A percentile compares a stretch with the other conserved stretches of the same genome.
Conservation (phyloP, 2,329 filamentous ascomycete species). For the Pseudocercospora crystallina region DNA sequence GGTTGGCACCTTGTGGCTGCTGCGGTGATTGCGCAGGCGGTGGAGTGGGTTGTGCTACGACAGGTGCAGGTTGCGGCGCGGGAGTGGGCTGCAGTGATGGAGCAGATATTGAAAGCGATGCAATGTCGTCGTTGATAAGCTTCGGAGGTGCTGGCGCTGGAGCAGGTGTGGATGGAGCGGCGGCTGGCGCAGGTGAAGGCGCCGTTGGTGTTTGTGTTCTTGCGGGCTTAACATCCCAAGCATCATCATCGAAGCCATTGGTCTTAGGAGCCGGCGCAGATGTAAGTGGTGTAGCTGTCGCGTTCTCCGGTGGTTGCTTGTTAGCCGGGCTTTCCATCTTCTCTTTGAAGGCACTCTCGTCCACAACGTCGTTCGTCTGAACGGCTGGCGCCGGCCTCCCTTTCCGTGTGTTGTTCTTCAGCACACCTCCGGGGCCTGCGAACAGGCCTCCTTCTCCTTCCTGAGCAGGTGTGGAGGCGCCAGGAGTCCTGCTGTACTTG, state of each 20-base stretch:
- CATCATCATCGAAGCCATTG: conserved; percentile 86
- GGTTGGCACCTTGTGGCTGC: conserved; percentile 43
- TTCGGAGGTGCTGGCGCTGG: conserved; percentile 41
- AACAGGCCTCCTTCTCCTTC: conserved; percentile 74
- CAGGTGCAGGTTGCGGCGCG: conserved; percentile 45
- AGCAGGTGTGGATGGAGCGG: conserved; percentile 26
- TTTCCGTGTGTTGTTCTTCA: conserved; percentile 94
- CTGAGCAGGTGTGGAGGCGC: conserved; percentile 48
- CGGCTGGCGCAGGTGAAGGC: conserved; percentile 39
- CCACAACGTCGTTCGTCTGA: conserved; percentile 80
- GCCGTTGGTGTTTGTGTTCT: conserved; percentile 52
- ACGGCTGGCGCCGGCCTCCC: conserved; percentile 84
- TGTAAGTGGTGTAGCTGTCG: conserved; percentile 51
- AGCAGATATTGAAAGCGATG: conserved; percentile 65
- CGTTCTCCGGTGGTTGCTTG: conserved; percentile 44
- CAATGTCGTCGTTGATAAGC: conserved; percentile 67
- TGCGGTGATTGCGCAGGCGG: conserved; percentile 44
- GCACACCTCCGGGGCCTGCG: conserved; percentile 83
- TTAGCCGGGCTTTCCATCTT: conserved; percentile 49
- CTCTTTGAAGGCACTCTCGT: conserved; percentile 78
- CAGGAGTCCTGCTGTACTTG: conserved; percentile 66
- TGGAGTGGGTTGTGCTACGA: conserved; percentile 36
- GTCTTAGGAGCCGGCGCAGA: conserved; percentile 49
- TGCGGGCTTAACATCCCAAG: conserved; percentile 90
- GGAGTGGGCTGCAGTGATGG: conserved; percentile 58